Conservation (phyloP, 495 filamentous ascomycete genomes). For the Cercophora scortea region DNA sequence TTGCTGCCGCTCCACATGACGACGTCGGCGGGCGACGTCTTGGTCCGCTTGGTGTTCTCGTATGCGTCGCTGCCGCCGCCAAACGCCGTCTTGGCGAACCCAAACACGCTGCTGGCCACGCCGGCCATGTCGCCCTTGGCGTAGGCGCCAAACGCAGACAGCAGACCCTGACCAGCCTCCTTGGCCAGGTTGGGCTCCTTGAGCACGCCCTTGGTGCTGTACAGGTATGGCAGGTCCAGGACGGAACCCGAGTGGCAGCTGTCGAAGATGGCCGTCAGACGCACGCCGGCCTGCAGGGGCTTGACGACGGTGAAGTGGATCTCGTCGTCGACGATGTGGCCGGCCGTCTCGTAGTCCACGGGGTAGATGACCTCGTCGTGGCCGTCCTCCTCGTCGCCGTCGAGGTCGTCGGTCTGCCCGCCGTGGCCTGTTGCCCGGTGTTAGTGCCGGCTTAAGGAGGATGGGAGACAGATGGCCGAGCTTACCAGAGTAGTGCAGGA, state of each 20-base stretch:
- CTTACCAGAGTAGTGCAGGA: slow-evolving; percentile 59
- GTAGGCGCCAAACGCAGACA: slow-evolving; percentile 77
- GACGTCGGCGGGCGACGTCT: slow-evolving; percentile 94
- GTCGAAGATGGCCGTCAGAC: slow-evolving; percentile 96
- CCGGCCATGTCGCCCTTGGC: slow-evolving; percentile 74
- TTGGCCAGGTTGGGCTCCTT: slow-evolving; percentile 98
- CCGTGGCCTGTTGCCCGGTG: too few relatives aligned
- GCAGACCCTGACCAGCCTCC: slow-evolving; percentile 85
- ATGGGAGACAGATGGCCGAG: background rate
- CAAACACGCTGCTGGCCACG: slow-evolving; percentile 63
- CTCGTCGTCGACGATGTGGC: slow-evolving; percentile 96
- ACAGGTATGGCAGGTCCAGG: slow-evolving; percentile 93
- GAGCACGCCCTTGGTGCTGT: slow-evolving; percentile 88
- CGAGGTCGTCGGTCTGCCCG: slow-evolving; percentile 35
- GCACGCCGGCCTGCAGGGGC: slow-evolving; percentile 72
- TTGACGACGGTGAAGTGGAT: slow-evolving; percentile 96
- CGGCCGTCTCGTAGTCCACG: slow-evolving; percentile 78
- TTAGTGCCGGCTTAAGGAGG: background rate
- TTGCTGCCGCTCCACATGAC: slow-evolving; percentile 98
- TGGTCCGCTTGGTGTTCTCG: slow-evolving; percentile 74
- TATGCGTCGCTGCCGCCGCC: slow-evolving; percentile 79
- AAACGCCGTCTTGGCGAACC: slow-evolving; percentile 83
- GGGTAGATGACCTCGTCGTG: slow-evolving; percentile 97
- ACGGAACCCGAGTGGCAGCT: slow-evolving; percentile 97
- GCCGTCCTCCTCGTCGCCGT: slow-evolving; percentile 84